These are phyloP conservation scores for Inga leiocalycina DNA, from an alignment of 306 rosid genomes.

Conservation along the genomic window DNA sequence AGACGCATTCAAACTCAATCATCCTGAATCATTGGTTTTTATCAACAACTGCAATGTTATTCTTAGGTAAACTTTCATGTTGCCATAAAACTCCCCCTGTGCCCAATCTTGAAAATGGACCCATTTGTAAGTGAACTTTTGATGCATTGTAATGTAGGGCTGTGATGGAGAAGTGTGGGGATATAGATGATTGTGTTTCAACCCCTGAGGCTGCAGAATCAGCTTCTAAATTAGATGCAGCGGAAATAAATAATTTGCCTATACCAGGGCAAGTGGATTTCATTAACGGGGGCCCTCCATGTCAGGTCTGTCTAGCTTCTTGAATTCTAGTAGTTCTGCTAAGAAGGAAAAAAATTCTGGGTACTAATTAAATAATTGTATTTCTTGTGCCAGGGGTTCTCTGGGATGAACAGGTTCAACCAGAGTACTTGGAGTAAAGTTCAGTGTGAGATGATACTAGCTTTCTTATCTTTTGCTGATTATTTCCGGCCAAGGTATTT, in stretches of 20 bases:
- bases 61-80: conserved; percentile 56
- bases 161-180: conserved; percentile 90
- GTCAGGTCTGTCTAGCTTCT: conserved; percentile 62
- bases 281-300: conserved; percentile 98
- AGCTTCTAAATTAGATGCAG: conserved; percentile 63
- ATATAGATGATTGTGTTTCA: conserved; percentile 84
- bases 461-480: conserved; percentile 93
- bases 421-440: conserved; percentile 97
- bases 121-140: conserved; percentile 18
- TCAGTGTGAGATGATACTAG: conserved; percentile 96
- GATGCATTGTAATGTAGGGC: conserved; percentile 61
- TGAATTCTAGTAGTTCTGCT: conserved; percentile 5
- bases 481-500: conserved; percentile 96
- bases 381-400: conserved; percentile 72
- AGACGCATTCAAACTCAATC: conserved; percentile 83
- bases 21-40: conserved; percentile 78
- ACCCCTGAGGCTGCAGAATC: conserved; percentile 81
- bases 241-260: conserved; percentile 61
- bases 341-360: neutral
- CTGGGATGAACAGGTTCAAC: conserved; percentile 97
- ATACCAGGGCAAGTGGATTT: conserved; percentile 95
- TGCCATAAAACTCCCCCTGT: neutral
- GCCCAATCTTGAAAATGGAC: conserved; percentile 2
- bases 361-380: neutral
- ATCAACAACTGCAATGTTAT: conserved; percentile 89